These are phyloP conservation scores for Populus tremula DNA, from an alignment of 345 rosid species.

Conservation along the genomic window DNA sequence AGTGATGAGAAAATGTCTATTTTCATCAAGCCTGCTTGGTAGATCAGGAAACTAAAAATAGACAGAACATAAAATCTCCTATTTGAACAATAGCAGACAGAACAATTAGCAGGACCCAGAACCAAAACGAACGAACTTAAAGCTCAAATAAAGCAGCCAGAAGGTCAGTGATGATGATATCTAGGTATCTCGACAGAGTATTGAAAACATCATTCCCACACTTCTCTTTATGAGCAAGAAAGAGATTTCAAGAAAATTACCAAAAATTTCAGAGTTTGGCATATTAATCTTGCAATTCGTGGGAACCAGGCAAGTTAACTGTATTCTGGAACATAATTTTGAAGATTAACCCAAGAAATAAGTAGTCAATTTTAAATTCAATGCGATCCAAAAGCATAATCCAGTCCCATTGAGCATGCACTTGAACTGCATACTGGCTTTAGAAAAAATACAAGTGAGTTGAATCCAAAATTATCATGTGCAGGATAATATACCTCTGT, in stretches of 20 bases:
- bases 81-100: not conserved
- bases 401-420: not conserved
- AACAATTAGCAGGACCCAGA: not conserved
- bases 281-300: not conserved
- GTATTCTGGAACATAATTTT: not conserved
- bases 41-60: not conserved
- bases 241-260: not conserved
- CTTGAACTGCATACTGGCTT: not conserved
- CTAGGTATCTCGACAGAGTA: not conserved
- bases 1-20: not conserved
- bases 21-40: not conserved
- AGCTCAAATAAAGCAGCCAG: not conserved
- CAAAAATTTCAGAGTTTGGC: not conserved
- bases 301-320: not conserved
- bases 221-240: not conserved
- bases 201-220: not conserved
- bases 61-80: not conserved
- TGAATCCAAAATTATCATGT: not conserved
- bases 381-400: not conserved
- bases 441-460: not conserved
- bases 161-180: not conserved
- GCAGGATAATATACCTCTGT: constrained; percentile 59
- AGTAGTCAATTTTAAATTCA: not conserved
- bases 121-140: not conserved
- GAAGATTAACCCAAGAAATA: not conserved